Evolutionary conservation across 2,329 filamentous ascomycete species (phyloP), one percentile per base, ranked within the genome.

Genomic region (Aspergillus sp.): DNA sequence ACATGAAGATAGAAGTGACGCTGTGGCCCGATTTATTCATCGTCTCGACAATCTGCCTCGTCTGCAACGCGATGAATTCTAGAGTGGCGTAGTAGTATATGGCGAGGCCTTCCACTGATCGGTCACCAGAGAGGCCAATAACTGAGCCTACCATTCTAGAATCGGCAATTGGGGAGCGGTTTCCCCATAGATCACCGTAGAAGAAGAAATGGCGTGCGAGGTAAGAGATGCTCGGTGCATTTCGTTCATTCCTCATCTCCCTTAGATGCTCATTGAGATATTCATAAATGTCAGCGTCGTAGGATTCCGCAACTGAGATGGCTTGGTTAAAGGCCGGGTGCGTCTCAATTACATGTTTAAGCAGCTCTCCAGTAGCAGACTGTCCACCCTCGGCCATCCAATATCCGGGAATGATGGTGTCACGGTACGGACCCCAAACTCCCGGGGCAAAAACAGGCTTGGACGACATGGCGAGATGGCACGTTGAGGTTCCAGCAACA

Each of bases 371-470:
- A 0, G 95, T 99, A 4, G 95, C 95, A 24, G 91, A 96, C 76
- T 99, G 95, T 12, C 95, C 95, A 64, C 95, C 95, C 75, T 99
- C 95, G 15, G 95, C 92, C 84, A 99, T 90, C 95, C 95, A 99
- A 78, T 88, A 96, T 58, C 87, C 88, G 0, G 95, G 93, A 18
- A 98, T 84, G 42, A 99, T 83, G 5, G 96, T 95, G 70, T 99
- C 95, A 57, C 92, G 85, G 79, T 99, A 99, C 0, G 95, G 95
- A 1, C 95, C 95, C 95, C 95, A 99, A 22, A 99, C 93, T 36
- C 95, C 95, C 51, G 90, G 85, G 12, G 97, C 95, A 70, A 99
- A 99, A 24, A 98, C 89, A 0, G 95, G 90, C 38, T 96, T 85
- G 64, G 88, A 89, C 7, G 93, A 96, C 90, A 99, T 96, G 74